Conservation (phyloP, 2,329 filamentous ascomycete species). For the Pestalotiopsis sp. region DNA sequence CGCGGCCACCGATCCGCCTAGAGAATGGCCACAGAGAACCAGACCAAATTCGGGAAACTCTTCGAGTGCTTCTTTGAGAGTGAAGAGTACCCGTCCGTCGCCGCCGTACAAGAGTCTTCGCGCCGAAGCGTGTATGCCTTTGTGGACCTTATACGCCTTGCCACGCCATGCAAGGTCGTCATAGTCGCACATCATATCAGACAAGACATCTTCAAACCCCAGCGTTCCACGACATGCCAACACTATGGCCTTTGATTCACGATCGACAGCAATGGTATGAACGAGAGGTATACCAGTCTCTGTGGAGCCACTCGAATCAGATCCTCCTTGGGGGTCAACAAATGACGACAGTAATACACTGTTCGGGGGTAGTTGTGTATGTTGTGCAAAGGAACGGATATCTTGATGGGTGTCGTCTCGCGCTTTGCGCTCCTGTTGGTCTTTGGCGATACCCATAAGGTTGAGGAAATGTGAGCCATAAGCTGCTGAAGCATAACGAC, state of each 20-base stretch:
- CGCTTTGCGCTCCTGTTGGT: conserved; percentile 42
- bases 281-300: conserved; percentile 69
- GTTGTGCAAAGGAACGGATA: conserved; percentile 62
- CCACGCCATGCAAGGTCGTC: conserved; percentile 65
- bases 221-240: conserved; percentile 72
- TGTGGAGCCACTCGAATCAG: conserved; percentile 63
- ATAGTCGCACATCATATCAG: conserved; percentile 74
- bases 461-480: conserved; percentile 66
- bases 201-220: conserved; percentile 72
- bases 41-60: conserved; percentile 70
- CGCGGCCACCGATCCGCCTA: conserved; percentile 69
- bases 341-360: conserved; percentile 70
- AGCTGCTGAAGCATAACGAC: conserved; percentile 66
- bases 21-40: conserved; percentile 68
- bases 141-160: conserved; percentile 68
- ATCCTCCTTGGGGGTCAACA: conserved; percentile 67
- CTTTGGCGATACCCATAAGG: conserved; percentile 60
- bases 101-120: conserved; percentile 66
- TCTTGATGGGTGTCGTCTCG: conserved; percentile 56
- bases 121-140: conserved; percentile 72
- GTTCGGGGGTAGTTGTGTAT: conserved; percentile 57
- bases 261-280: conserved; percentile 72
- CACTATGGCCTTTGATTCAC: conserved; percentile 70
- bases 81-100: conserved; percentile 66
- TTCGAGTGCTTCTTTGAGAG: conserved; percentile 63